Conservation (phyloP, 2,329 filamentous ascomycete species). For the Salinomyces thailandicus region DNA sequence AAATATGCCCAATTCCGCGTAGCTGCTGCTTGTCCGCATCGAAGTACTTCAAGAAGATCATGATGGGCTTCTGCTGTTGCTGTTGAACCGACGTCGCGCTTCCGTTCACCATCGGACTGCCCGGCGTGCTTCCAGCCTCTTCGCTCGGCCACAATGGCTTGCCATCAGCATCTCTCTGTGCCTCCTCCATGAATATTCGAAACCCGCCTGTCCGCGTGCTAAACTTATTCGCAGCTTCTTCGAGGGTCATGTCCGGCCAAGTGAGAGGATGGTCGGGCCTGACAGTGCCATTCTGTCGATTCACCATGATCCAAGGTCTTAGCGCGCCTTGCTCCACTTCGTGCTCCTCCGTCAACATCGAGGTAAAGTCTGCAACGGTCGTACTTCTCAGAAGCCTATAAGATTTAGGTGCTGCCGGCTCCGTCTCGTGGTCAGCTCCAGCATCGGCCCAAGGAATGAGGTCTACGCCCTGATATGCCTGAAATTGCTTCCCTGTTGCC, state of each 20-base stretch:
- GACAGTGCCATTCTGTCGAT: conserved; percentile 93
- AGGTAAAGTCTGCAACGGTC: conserved; percentile 64
- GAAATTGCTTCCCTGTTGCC: conserved; percentile 72
- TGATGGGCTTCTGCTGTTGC: conserved; percentile 46
- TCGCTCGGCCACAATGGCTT: conserved; percentile 61
- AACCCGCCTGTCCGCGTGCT: conserved; percentile 59
- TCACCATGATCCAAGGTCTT: conserved; percentile 94
- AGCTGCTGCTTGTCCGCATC: conserved; percentile 67
- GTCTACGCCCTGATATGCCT: conserved; percentile 72
- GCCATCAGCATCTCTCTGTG: conserved; percentile 58
- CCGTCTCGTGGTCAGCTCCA: conserved; percentile 53
- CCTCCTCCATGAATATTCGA: conserved; percentile 77
- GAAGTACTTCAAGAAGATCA: conserved; percentile 90
- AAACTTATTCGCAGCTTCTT: conserved; percentile 57
- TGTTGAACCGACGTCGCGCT: conserved; percentile 16
- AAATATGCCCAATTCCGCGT: conserved; percentile 69
- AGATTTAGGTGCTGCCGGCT: conserved; percentile 58
- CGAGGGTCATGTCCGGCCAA: conserved; percentile 57
- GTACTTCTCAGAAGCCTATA: conserved; percentile 68
- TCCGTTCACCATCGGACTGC: conserved; percentile 32
- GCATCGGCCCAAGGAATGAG: conserved; percentile 46
- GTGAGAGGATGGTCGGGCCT: conserved; percentile 79
- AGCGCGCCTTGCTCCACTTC: conserved; percentile 57
- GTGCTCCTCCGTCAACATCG: conserved; percentile 59
- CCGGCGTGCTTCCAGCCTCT: conserved; percentile 41